A percentile compares a stretch with the other conserved stretches of the same genome.
phyloP scores from a whole-genome alignment of 2,329 filamentous ascomycete species.

The Microdochium paspali region DNA sequence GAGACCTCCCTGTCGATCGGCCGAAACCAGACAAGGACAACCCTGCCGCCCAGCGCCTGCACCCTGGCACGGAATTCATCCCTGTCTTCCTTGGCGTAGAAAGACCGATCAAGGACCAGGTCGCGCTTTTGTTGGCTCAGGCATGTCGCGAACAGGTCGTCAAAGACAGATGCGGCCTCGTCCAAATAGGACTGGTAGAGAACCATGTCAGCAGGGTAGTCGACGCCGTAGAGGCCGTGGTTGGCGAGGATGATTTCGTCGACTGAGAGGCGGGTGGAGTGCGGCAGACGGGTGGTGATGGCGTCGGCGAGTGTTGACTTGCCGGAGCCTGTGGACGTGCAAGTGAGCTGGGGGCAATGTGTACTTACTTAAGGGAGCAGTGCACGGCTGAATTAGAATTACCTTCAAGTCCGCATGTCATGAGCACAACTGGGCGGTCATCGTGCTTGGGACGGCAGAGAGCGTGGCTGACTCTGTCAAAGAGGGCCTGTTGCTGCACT shows the following conservation, averaged over 20 bases:
- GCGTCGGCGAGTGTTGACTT: slow-evolving; percentile 19
- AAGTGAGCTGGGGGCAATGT: neutral
- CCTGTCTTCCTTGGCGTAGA: slow-evolving; percentile 19
- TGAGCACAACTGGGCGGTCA: slow-evolving; percentile 14
- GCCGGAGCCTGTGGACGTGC: slow-evolving; percentile 13
- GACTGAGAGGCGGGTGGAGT: slow-evolving; percentile 15
- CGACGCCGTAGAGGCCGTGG: slow-evolving; percentile 15
- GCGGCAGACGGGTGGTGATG: slow-evolving; percentile 10
- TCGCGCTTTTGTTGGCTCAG: slow-evolving; percentile 10
- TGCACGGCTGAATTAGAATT: neutral
- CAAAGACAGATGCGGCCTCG: slow-evolving; percentile 7
- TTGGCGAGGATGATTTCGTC: slow-evolving; percentile 13
- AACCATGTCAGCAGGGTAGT: slow-evolving; percentile 14
- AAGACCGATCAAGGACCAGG: slow-evolving; percentile 20
- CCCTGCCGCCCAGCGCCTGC: slow-evolving; percentile 14
- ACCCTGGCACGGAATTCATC: slow-evolving; percentile 17
- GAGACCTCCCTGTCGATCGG: slow-evolving; percentile 15
- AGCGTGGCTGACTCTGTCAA: neutral
- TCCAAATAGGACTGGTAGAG: slow-evolving; percentile 8
- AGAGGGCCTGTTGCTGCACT: neutral
- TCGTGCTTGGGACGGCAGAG: slow-evolving; percentile 7
- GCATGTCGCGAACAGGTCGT: slow-evolving; percentile 1
- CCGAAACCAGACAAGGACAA: slow-evolving; percentile 19
- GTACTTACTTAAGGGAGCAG: neutral
- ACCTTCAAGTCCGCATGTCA: slow-evolving; percentile 21